Evolutionary conservation across 2,329 filamentous ascomycete species (phyloP).

Genomic region (Zarea fungicola): DNA sequence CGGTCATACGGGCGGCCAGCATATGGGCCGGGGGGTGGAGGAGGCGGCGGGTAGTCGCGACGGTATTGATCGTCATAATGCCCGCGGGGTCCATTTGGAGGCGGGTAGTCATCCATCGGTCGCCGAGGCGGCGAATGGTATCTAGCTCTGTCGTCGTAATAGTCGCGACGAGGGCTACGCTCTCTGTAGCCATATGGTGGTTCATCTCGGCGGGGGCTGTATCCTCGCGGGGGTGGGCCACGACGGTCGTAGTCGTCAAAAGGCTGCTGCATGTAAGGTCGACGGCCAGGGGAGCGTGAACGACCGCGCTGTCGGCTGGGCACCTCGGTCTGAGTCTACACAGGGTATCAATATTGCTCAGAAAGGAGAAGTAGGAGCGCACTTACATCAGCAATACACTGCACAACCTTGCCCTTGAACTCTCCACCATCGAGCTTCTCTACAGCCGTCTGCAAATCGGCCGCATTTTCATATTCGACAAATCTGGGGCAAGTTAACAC

Average conservation of each 20-base stretch:
- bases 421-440: constrained; percentile 91
- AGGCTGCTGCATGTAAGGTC: constrained; percentile 62
- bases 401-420: constrained; percentile 85
- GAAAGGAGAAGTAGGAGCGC: constrained; percentile 11
- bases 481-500: constrained; percentile 54
- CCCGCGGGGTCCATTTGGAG: constrained; percentile 53
- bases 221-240: constrained; percentile 68
- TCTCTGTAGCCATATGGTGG: constrained; percentile 77
- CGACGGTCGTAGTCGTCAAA: constrained; percentile 81
- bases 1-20: constrained; percentile 53
- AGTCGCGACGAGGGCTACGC: constrained; percentile 77
- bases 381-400: constrained; percentile 81
- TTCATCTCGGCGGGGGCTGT: constrained; percentile 68
- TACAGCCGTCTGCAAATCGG: constrained; percentile 83
- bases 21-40: constrained; percentile 55
- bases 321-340: constrained; percentile 75
- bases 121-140: constrained; percentile 78
- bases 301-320: constrained; percentile 63
- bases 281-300: constrained; percentile 67
- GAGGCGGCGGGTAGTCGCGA: constrained; percentile 60
- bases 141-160: constrained; percentile 78
- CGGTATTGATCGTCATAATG: constrained; percentile 76
- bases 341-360: constrained; percentile 10
- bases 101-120: constrained; percentile 71
- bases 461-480: constrained; percentile 93